Percentiles rank a stretch among this genome's conserved stretches.
Evolutionary conservation across 257 asterid genomes (phyloP).

Genomic region (Oldenlandia corymbosa): DNA sequence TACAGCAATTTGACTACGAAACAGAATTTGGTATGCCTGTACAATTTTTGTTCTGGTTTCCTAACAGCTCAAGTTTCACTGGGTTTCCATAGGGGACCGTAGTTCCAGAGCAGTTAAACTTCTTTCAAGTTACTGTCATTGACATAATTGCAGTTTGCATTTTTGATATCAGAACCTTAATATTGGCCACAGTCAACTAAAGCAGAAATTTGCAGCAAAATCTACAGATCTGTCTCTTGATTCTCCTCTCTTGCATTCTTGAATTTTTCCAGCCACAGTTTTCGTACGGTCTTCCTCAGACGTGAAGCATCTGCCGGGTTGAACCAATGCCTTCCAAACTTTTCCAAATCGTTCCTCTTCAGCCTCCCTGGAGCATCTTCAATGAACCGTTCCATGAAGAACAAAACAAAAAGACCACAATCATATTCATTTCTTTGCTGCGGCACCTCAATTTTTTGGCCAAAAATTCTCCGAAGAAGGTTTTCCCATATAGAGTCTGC

Average conservation of each 20-base stretch:
- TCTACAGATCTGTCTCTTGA: conserved; percentile 16
- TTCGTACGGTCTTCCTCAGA: conserved; percentile 46
- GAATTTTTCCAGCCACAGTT: conserved; percentile 48
- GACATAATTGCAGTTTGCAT: no score
- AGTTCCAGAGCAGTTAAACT: no score
- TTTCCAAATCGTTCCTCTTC: conserved; percentile 41
- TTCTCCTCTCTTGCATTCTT: conserved; percentile 29
- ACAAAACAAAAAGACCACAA: conserved; percentile 89
- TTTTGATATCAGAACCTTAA: no score
- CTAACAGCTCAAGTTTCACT: background rate
- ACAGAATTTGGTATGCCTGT: background rate
- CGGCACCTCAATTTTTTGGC: conserved; percentile 69
- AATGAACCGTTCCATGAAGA: conserved; percentile 79
- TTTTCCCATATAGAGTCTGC: conserved; percentile 52
- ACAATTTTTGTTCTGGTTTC: background rate
- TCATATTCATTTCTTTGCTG: conserved; percentile 78
- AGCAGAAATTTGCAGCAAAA: conserved; percentile 10
- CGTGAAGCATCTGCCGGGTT: conserved; percentile 67
- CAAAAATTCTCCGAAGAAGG: conserved; percentile 46
- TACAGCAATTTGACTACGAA: background rate
- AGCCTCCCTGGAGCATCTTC: conserved; percentile 59
- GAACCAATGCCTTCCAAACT: conserved; percentile 90
- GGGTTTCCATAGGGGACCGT: background rate
- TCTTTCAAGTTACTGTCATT: no score
- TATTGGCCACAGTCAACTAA: background rate